These are phyloP conservation scores for Neocucurbitaria cava DNA, from an alignment of 2,329 filamentous ascomycete species.

Conservation along the genomic window DNA sequence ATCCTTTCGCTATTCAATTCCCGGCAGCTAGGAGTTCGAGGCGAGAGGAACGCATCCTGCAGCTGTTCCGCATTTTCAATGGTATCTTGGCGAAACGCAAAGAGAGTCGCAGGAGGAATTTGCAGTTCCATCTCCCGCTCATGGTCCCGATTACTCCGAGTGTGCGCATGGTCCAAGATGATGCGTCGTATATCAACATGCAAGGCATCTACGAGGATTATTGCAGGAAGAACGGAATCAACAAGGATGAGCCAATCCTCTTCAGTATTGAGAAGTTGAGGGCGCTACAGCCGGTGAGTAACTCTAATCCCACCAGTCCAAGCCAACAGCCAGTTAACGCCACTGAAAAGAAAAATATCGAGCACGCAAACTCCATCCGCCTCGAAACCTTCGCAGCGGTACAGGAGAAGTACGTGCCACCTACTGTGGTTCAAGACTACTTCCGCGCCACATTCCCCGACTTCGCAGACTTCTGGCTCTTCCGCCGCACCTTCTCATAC, in stretches of 20 bases:
- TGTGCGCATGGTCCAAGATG: constrained; percentile 94
- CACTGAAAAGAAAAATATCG: constrained; percentile 65
- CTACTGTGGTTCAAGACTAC: constrained; percentile 82
- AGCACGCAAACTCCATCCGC: constrained; percentile 74
- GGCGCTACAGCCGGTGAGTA: constrained; percentile 60
- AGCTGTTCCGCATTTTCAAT: constrained; percentile 97
- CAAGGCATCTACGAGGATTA: constrained; percentile 97
- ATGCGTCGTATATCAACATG: constrained; percentile 89
- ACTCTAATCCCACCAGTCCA: not conserved
- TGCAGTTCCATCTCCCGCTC: constrained; percentile 94
- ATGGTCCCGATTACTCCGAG: constrained; percentile 96
- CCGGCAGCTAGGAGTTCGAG: constrained; percentile 91
- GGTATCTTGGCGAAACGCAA: constrained; percentile 90
- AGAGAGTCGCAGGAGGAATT: constrained; percentile 88
- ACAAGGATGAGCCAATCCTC: constrained; percentile 93
- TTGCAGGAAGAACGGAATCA: constrained; percentile 83
- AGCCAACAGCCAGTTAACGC: constrained; percentile 2
- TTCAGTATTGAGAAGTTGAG: constrained; percentile 96
- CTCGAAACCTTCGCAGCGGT: constrained; percentile 95
- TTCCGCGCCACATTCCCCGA: constrained; percentile 88
- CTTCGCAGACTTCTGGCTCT: constrained; percentile 96
- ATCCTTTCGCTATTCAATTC: constrained; percentile 95
- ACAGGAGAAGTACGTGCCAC: constrained; percentile 90
- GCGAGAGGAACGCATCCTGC: constrained; percentile 91
- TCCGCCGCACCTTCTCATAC: constrained; percentile 96